Base-by-base conservation (phyloP, 257 asterid species). In the Mentha longifolia region DNA sequence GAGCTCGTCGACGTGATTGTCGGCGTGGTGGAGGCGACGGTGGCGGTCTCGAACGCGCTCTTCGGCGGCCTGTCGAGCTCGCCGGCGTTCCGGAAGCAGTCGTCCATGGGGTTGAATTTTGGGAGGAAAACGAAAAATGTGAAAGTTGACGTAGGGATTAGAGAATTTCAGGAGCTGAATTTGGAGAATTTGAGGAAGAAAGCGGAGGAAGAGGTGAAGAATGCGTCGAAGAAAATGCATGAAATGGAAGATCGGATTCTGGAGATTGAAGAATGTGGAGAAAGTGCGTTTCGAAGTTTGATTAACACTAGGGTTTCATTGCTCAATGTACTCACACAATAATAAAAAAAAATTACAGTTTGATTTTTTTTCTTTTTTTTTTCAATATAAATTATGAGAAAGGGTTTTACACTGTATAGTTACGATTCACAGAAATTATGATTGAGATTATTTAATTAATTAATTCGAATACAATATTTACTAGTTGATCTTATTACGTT, bases 301-400 rank as follows among this genome's bases (percentile, higher is more conserved):
- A 86, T 90, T 68, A 88, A 81, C 56, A 75, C 97, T 15, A 88
- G 97, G 73, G 97, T 88, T 76, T 86, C 98, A 3, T 81, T 92
- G 60, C 92, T 92, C 74, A 92, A 92, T 79, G 85, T 90, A 46
- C 84, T 92, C 71, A 87, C 95, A 13, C 91, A 84, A 46, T 87
- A 61, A 57, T 43, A 1, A 35, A 10, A 7, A 10, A 42, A 43
- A 35, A 15, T 56, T 50, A 51, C 58, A 65, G 63, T 73, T 66
- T 20, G 54, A 42, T 31, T 50, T 68, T 13, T 43, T 64, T 22
- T 49, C 2, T 7, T 68, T 13, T 43, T 64, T 22, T 49, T 2
- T 7, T 6, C 12, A 60, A 12, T 49, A 41, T 11, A 31, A 35
- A 75, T 42, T 43, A 14, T 28, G 46, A 61, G 49, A n/a, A 15